Conservation (phyloP, 208 protist species). For the Trypanosoma scelopori region DNA sequence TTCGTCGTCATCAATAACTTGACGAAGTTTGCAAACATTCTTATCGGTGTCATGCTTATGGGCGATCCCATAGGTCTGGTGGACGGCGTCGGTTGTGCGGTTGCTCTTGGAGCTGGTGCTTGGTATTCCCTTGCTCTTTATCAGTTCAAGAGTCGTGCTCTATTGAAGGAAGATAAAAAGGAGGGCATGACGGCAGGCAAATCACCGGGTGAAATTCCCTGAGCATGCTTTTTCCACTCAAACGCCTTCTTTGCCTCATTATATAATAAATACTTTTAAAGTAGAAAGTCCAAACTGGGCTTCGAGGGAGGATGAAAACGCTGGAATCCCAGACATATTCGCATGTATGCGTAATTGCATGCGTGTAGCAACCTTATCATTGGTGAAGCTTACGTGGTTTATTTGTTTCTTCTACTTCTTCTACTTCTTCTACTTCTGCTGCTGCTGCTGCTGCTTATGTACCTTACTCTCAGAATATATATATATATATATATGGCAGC, state of each 20-base stretch:
- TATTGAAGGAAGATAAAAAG: constrained; percentile 2
- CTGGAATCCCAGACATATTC: too few species aligned
- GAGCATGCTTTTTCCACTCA: constrained; percentile 13
- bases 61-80: constrained; percentile 23
- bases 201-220: not conserved
- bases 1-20: constrained; percentile 44
- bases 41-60: constrained; percentile 37
- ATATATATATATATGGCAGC: too few species aligned
- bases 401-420: too few species aligned
- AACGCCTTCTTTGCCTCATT: constrained; percentile 24
- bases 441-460: too few species aligned
- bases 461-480: too few species aligned
- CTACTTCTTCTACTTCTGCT: too few species aligned
- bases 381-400: too few species aligned
- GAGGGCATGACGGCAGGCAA: not conserved
- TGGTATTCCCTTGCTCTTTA: constrained; percentile 34
- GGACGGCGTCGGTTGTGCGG: constrained; percentile 26
- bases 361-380: too few species aligned
- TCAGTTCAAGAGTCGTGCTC: constrained; percentile 8
- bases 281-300: too few species aligned
- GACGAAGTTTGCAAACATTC: constrained; percentile 43
- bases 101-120: constrained; percentile 27
- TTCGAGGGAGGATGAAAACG: too few species aligned
- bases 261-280: too few species aligned
- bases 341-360: too few species aligned